Conservation (phyloP, 345 rosid species). For the Melaleuca quinquenervia region DNA sequence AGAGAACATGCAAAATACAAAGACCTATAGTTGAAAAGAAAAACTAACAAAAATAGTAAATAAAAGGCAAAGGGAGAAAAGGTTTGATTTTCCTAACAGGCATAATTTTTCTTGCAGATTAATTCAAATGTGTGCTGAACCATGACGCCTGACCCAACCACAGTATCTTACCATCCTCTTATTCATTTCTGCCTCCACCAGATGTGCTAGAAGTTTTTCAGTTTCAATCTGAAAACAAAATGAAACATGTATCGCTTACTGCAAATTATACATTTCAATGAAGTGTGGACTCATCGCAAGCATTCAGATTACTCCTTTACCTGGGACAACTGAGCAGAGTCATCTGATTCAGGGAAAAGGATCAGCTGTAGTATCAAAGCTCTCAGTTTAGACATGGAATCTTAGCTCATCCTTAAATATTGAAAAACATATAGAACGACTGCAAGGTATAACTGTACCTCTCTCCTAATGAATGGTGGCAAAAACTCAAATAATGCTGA, state of each 20-base stretch:
- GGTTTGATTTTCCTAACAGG: not conserved
- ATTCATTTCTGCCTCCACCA: slow-evolving; percentile 92
- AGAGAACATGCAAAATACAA: not conserved
- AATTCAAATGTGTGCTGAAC: not conserved
- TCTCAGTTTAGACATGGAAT: slow-evolving; percentile 1
- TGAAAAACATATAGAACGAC: not conserved
- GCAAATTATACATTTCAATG: not conserved
- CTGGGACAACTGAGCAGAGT: slow-evolving; percentile 99
- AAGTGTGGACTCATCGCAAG: not conserved
- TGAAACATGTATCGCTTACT: slow-evolving; percentile 6
- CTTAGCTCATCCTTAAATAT: not conserved
- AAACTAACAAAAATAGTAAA: not conserved
- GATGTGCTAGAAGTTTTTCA: slow-evolving; percentile 93
- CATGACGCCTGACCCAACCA: not conserved
- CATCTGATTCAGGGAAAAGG: slow-evolving; percentile 92
- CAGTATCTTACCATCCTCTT: slow-evolving; percentile 54
- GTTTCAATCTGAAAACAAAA: slow-evolving; percentile 70
- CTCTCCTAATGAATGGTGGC: slow-evolving; percentile 82
- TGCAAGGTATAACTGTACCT: slow-evolving; percentile 30
- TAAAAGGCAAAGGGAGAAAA: not conserved
- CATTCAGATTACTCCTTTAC: slow-evolving; percentile 17
- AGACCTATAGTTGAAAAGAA: not conserved
- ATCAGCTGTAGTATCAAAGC: slow-evolving; percentile 58
- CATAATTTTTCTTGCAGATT: not conserved
- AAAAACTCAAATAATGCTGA: slow-evolving; percentile 82